Evolutionary conservation across 768 basidiomycete genomes (phyloP).

Genomic region (Auricularia heimuer): DNA sequence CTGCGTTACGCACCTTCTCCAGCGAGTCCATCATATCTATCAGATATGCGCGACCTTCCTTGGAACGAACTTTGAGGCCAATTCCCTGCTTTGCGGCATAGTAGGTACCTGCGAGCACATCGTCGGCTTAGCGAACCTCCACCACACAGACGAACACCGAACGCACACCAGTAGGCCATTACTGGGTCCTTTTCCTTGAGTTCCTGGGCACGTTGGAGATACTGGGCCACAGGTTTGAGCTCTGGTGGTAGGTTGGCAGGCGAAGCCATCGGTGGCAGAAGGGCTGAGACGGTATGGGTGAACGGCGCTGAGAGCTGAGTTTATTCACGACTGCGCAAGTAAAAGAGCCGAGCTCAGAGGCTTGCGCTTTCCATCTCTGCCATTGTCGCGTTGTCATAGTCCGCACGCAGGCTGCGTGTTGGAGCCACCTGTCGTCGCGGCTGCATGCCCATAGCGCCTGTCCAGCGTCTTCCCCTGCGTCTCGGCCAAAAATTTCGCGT

Average conservation of each 20-base stretch:
- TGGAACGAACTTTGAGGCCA: constrained; percentile 46
- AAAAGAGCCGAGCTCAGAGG: background rate
- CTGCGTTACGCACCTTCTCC: constrained; percentile 38
- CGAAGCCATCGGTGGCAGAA: background rate
- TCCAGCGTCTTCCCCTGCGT: too few relatives aligned
- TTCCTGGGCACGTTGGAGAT: constrained; percentile 85
- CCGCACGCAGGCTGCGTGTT: too few relatives aligned
- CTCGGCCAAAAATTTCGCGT: too few relatives aligned
- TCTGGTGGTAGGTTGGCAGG: constrained; percentile 15
- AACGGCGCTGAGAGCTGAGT: background rate
- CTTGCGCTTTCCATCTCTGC: too few relatives aligned
- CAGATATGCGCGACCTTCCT: constrained; percentile 62
- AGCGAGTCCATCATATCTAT: constrained; percentile 65
- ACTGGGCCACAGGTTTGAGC: constrained; percentile 54
- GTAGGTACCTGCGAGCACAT: constrained; percentile 56
- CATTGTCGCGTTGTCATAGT: too few relatives aligned
- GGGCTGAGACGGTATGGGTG: background rate
- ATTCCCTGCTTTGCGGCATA: constrained; percentile 87
- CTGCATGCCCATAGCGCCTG: too few relatives aligned
- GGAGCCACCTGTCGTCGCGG: too few relatives aligned
- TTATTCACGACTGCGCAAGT: background rate
- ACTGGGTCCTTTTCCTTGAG: constrained; percentile 72
- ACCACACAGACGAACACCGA: constrained; percentile 30
- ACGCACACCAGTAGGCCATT: constrained; percentile 92
- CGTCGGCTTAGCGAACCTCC: background rate